Conservation (phyloP, 1,284 basidiomycete species). For the Cryptococcus sp. region DNA sequence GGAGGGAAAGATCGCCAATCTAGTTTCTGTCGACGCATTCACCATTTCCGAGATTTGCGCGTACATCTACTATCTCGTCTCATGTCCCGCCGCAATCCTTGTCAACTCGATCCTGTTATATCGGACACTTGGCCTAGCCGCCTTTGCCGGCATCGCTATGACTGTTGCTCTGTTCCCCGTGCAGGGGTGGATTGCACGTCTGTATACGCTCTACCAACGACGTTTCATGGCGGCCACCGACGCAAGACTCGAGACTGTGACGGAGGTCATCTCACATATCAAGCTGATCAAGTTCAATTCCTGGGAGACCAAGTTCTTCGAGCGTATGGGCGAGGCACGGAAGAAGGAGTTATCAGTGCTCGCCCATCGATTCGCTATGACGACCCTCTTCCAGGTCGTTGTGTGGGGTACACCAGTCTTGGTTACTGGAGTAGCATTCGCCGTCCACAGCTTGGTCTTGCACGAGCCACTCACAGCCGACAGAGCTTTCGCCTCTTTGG, state of each 20-base stretch:
- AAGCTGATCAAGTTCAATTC: constrained; percentile 58
- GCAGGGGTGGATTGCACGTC: constrained; percentile 50
- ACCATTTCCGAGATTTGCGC: constrained; percentile 49
- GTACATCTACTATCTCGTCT: constrained; percentile 48
- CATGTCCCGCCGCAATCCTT: constrained; percentile 54
- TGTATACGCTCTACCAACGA: constrained; percentile 56
- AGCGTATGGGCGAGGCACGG: constrained; percentile 55
- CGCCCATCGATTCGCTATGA: constrained; percentile 52
- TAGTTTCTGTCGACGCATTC: constrained; percentile 60
- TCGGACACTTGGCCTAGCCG: constrained; percentile 51
- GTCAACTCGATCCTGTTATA: constrained; percentile 56
- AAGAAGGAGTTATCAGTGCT: constrained; percentile 55
- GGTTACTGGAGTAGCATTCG: constrained; percentile 57
- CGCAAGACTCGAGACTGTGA: constrained; percentile 57
- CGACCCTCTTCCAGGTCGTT: constrained; percentile 50
- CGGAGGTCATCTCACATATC: constrained; percentile 59
- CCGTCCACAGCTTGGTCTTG: constrained; percentile 48
- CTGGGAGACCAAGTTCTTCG: constrained; percentile 56
- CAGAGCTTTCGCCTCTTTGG: constrained; percentile 56
- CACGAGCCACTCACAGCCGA: constrained; percentile 45
- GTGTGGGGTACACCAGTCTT: constrained; percentile 55
- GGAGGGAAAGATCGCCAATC: constrained; percentile 59
- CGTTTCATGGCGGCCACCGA: constrained; percentile 58
- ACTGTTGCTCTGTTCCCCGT: constrained; percentile 53
- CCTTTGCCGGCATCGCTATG: constrained; percentile 54